A percentile compares a stretch with the other conserved stretches of the same genome.
Evolutionary conservation across 495 filamentous ascomycete genomes (phyloP).

Genomic region (Ascodesmis nigricans): DNA sequence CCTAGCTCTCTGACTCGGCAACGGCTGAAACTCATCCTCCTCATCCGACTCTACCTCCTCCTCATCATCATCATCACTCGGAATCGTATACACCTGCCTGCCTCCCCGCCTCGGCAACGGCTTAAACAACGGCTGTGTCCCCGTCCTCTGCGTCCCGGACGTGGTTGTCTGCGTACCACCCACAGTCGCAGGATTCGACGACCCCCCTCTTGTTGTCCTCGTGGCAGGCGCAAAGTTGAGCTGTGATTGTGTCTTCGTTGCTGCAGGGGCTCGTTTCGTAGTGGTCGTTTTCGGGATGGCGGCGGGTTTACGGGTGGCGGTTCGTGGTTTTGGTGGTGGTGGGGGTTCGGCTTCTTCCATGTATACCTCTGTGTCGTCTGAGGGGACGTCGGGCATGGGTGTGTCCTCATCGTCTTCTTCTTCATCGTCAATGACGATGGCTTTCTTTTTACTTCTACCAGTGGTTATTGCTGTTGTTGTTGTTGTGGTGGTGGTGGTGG

Average conservation of each 20-base stretch:
- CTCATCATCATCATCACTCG: conserved; percentile 60
- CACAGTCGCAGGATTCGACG: conserved; percentile 30
- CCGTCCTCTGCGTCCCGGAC: conserved; percentile 26
- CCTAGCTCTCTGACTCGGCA: conserved; percentile 10
- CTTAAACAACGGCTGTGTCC: conserved; percentile 30
- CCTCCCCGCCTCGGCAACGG: too few species aligned
- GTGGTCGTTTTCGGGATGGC: conserved; percentile 29
- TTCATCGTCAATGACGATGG: conserved; percentile 38
- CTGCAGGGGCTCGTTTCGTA: conserved; percentile 18
- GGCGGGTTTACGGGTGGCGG: too few species aligned
- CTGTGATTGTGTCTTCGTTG: conserved; percentile 39
- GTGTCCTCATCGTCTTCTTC: conserved; percentile 41
- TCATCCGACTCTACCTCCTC: conserved; percentile 34
- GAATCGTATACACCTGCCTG: conserved; percentile 58
- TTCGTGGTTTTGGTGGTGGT: conserved; percentile 27
- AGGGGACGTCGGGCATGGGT: conserved; percentile 35
- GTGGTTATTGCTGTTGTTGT: conserved; percentile 25
- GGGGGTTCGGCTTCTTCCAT: conserved; percentile 33
- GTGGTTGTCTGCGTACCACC: conserved; percentile 16
- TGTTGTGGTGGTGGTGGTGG: conserved; percentile 21
- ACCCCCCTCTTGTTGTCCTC: too few species aligned
- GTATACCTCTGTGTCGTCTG: conserved; percentile 10
- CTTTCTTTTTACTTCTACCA: conserved; percentile 29
- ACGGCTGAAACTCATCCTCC: conserved; percentile 19
- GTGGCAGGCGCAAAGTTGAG: conserved; percentile 41